Evolutionary conservation across 1,284 basidiomycete genomes (phyloP), one percentile per base, ranked within the genome.

Genomic region (Puccinia novopanici): DNA sequence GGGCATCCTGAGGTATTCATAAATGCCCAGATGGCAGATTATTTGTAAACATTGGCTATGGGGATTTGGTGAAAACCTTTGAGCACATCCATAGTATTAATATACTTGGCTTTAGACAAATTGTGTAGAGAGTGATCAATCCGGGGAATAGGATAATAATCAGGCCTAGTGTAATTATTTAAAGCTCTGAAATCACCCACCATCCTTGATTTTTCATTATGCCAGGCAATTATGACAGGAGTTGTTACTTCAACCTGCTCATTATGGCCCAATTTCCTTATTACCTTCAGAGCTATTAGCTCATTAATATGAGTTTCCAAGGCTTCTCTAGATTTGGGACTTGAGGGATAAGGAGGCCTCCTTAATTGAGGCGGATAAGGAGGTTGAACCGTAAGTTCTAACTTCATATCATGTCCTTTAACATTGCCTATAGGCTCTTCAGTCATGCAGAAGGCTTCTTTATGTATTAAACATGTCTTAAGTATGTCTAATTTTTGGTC

Each of bases 21-120:
- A 61, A 13, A 61, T 27, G 17, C n/a, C 57, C n/a, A 61, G 57
- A 30, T 61, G 57, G 30, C 57, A 61, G 6, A 61, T 61, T 24
- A 61, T 61, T 27, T 24, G 17, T 22, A 61, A 12, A 19, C 17
- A 61, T 61, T 27, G 12, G 17, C 24, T 30, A 61, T 61, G 6
- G 57, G 57, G 12, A 61, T 61, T 19, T 68, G 67, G 27, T 68
- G 67, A 42, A 68, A 68, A 4, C 67, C 67, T 68, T 68, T 68
- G 9, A 68, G 48, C 5, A 68, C 48, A 50, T 68, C 42, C 67
- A 68, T 68, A 19, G 40, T 48, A 34, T 40, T 68, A 15, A 68
- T 68, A 68, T 50, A 68, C 17, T 68, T 68, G 3, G 42, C 67
- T 50, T 68, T 68, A 3, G 67, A 48, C 27, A 68, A 27, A 68